Conservation (phyloP, 2,329 filamentous ascomycete genomes). For the Pseudofabraea citricarpa region DNA sequence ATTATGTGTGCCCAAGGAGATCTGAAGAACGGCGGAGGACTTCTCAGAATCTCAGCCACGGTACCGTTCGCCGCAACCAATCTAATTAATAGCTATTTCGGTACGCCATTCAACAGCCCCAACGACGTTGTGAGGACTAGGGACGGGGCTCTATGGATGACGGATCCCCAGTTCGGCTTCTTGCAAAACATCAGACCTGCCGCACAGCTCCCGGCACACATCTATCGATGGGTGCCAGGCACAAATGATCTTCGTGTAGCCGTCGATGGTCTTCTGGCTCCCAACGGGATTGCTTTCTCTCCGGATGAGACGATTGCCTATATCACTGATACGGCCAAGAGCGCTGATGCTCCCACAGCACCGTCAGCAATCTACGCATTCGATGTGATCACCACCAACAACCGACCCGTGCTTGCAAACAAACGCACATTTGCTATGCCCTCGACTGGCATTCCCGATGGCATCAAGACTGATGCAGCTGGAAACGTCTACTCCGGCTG, state of each 20-base stretch:
- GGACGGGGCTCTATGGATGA: slow-evolving; percentile 56
- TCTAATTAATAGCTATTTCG: slow-evolving; percentile 55
- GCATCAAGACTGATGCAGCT: slow-evolving; percentile 44
- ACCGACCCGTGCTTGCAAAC: slow-evolving; percentile 6
- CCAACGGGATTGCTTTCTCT: slow-evolving; percentile 54
- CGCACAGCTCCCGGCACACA: slow-evolving; percentile 49
- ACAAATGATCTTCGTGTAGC: slow-evolving; percentile 49
- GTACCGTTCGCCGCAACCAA: slow-evolving; percentile 25
- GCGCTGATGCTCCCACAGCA: slow-evolving; percentile 31
- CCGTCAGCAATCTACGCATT: slow-evolving; percentile 36
- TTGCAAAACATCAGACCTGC: slow-evolving; percentile 50
- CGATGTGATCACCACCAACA: slow-evolving; percentile 6
- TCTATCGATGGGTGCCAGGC: slow-evolving; percentile 48
- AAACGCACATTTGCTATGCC: slow-evolving; percentile 46
- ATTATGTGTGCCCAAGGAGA: slow-evolving; percentile 16
- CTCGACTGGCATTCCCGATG: slow-evolving; percentile 50
- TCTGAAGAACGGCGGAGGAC: slow-evolving; percentile 8
- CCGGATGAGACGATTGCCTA: slow-evolving; percentile 48
- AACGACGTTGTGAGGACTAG: slow-evolving; percentile 51
- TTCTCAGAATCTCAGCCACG: slow-evolving; percentile 10
- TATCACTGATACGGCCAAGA: slow-evolving; percentile 44
- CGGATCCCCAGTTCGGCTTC: slow-evolving; percentile 54
- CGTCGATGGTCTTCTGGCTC: slow-evolving; percentile 49
- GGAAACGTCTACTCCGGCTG: slow-evolving; percentile 51
- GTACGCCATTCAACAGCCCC: slow-evolving; percentile 51